These are phyloP conservation scores for Hypholoma fasciculare DNA, from an alignment of 768 basidiomycete species.

Conservation along the genomic window DNA sequence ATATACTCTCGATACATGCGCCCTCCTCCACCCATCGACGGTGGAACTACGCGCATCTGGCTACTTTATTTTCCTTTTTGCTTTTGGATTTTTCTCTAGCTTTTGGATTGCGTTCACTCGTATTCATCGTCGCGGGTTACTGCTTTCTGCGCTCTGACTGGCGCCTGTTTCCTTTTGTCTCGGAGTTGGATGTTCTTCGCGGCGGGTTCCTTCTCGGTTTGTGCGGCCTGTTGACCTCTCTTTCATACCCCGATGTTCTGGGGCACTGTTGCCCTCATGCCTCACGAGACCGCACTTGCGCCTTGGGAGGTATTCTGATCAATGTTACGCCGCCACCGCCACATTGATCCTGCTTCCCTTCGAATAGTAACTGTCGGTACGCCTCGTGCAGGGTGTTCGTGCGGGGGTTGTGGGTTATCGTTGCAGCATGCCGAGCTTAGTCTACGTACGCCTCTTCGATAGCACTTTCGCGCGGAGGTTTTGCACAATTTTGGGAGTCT, in stretches of 20 bases:
- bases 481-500: too few relatives aligned
- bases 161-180: background rate
- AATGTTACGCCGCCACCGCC: background rate
- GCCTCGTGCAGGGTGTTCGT: too few relatives aligned
- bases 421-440: too few relatives aligned
- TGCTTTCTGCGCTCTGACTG: background rate
- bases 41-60: background rate
- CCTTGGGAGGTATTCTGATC: background rate
- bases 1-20: background rate
- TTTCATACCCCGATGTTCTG: background rate
- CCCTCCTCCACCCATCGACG: background rate
- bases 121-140: background rate
- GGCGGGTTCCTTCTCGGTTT: too few relatives aligned
- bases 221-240: too few relatives aligned
- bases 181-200: too few relatives aligned
- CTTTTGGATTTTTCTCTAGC: background rate
- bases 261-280: background rate
- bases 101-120: background rate
- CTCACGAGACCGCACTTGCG: background rate
- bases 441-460: too few relatives aligned
- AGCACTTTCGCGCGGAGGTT: too few relatives aligned
- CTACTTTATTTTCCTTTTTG: background rate
- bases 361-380: background rate
- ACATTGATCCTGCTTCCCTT: background rate
- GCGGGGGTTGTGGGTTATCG: background rate